Base-by-base conservation (phyloP, 192 early-diverging fungal species). In the Coemansia sp. region DNA sequence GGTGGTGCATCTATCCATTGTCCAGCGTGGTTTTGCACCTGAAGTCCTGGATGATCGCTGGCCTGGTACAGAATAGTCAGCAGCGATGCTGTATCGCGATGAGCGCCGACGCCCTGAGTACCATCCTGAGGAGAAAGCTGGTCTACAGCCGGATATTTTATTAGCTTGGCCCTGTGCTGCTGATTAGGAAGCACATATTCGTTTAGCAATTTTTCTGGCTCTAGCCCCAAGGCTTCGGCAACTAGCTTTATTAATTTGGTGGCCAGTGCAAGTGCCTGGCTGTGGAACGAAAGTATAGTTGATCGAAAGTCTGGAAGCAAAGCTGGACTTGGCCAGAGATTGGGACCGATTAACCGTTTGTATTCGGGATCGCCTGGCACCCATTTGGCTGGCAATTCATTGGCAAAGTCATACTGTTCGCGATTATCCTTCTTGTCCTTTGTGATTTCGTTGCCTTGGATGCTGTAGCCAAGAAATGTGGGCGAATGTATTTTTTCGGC, bases 1-100 rank as follows among this genome's bases (percentile, higher is more conserved):
- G 89, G 83, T 3, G 73, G 67, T 0, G 89, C 87, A 41, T 89
- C 84, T 75, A 90, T 77, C 88, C 89, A 90, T 57, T 81, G 33
- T 11, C 89, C 89, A 14, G 65, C 36, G n/a, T 81, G 77, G 63
- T 81, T 79, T 60, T 90, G 89, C 12, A 89, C 88, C 58, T 90
- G 89, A n/a, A 90, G 55, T 5, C 87, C 89, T 6, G 85, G 86
- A 8, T 87, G 81, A 38, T 78, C 70, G 51, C 83, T 87, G 4
- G 75, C 75, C 75, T 90, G 89, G 8, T 86, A 79, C 0, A 90
- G 61, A 4, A 90, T 67, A 0, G 87, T 86, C 53, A 90, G 65
- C 57, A 78, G 58, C 12, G 70, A 78, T 5, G 63, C 61, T 2
- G 70, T 72, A 41, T 78, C 75, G 28, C 70, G 66, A 35, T 90